Evolutionary conservation across 2,329 filamentous ascomycete genomes (phyloP), one percentile per base, ranked within the genome.

Genomic region (Xylariaceae sp.): DNA sequence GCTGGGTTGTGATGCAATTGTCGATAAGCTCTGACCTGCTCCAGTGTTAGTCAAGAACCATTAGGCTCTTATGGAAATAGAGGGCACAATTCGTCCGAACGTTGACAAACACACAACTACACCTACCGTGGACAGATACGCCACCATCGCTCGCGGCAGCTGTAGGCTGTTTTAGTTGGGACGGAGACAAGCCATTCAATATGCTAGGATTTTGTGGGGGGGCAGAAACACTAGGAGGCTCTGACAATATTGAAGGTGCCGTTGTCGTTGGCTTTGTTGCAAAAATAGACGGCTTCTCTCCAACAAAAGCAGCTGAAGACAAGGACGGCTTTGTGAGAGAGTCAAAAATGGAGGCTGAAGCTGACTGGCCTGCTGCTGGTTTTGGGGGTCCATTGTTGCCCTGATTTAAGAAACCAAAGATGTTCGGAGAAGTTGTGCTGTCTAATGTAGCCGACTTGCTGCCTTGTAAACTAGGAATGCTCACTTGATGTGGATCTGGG

Each of bases 71-170:
- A 34, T 32, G n/a, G 8, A 4, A 34, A 34, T 29, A 40, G n/a
- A 30, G 7, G 16, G 22, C 22, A 12, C 22, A 21, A 22, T 39
- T 41, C 12, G 9, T 16, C 26, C 12, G 43, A 32, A 48, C 3
- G 21, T 5, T 2, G 22, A 21, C 16, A 40, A 48, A 41, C 18
- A 6, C 5, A 18, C 39, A n/a, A 37, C 16, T 36, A 9, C 18
- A 44, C 57, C 43, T 58, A 57, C 57, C 50, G 8, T 13, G 18
- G 46, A 21, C n/a, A 37, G 49, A 37, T 34, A 42, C 26, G 18
- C 26, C 22, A 19, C 21, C 32, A 10, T 34, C 42, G 13, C n/a
- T 40, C 16, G 32, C 12, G 29, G n/a, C 8, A 29, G n/a, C 37
- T 26, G 40, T 22, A 41, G 46, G 16, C 18, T 37, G 18, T 21